Base-by-base conservation (phyloP, 148 eudicot genomes). In the Rhododendron kiyosumense region DNA sequence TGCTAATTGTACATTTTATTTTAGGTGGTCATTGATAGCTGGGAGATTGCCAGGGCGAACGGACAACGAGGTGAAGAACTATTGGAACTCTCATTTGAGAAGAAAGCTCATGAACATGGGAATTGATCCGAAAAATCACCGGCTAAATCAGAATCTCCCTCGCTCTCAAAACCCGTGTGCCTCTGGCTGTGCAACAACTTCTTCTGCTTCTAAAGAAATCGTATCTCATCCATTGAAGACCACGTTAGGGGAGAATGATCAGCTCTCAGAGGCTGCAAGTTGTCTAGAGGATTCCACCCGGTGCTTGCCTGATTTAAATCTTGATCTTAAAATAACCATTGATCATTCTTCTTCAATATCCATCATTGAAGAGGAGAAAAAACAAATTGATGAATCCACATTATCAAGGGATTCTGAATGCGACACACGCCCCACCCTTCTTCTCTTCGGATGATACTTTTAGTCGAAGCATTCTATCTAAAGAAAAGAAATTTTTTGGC, bases 21-120 rank as follows among this genome's bases (percentile, higher is more conserved):
- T 15, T 63, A 89, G 91, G 88, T 89, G 91, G 91, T 87, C 91
- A 36, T 30, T 89, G 38, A 89, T 89, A 18, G 91, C 91, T 38
- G 91, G 91, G 34, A 89, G 91, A 84, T 83, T 89, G 43, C 89
- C 91, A 1, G 91, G 91, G n/a, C 78, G 91, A 34, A 87, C 91
- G 15, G 91, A 89, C 49, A 89, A 89, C 28, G 88, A 89, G 61
- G 89, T 89, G 52, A 87, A 89, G 69, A 89, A 89, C 78, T 89
- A 86, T 28, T 89, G 90, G 90, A 89, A 89, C 69, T 89, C 86
- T 18, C 89, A 87, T 48, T 87, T 89, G 88, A 87, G 63, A 76
- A 87, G 84, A 78, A 87, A 87, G 88, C 91, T 89, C 49, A 26
- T 79, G 17, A 87, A 77, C 67, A 83, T 74, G 88, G 91, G 91